Evolutionary conservation across 352 stramenopile species (phyloP), one percentile per base, ranked within the genome.

Genomic region (Globisporangium irregulare): DNA sequence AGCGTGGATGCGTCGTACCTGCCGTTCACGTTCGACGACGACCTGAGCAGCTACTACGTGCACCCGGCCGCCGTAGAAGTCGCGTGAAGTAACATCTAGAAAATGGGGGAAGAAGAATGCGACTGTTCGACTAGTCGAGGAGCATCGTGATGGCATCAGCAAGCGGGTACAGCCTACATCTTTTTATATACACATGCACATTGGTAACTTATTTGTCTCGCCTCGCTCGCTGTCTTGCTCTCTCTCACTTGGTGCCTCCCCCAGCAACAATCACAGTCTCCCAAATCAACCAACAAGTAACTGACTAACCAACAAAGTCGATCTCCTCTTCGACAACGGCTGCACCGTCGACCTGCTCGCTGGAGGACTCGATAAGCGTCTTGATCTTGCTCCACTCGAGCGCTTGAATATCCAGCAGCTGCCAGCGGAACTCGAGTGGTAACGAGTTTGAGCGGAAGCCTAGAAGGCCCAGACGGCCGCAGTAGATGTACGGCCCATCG

Each of bases 371-470:
- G 4, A 81, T 43, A 15, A 81, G 68, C 41, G 65, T 48, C 59
- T 73, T 66, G 57, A 81, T 69, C 25, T 71, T 48, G 32, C 25
- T 46, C 76, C 76, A 82, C 29, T 71, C 53, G 56, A 75, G 57
- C 48, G 64, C 65, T 12, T 73, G 64, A 0, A 76, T 46, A 56
- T 92, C 84, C 14, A 89, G 63, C 43, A 92, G 59, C 65, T 92
- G 84, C 80, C 80, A 92, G 3, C 80, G 80, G 69, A 92, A 90
- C 55, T 90, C 80, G 9, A 92, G 54, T 41, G 80, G 84, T 22
- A 69, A 73, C 4, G 67, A 71, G 12, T 34, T 54, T 0, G 62
- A 24, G 14, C 65, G 62, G 29, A 81, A 58, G 12, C 84, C 84
- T 20, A 92, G 67, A 36, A 84, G 84, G 0, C 77, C 81, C n/a